phyloP scores from a whole-genome alignment of 352 stramenopile genomes.

The Pythium brassicae region DNA sequence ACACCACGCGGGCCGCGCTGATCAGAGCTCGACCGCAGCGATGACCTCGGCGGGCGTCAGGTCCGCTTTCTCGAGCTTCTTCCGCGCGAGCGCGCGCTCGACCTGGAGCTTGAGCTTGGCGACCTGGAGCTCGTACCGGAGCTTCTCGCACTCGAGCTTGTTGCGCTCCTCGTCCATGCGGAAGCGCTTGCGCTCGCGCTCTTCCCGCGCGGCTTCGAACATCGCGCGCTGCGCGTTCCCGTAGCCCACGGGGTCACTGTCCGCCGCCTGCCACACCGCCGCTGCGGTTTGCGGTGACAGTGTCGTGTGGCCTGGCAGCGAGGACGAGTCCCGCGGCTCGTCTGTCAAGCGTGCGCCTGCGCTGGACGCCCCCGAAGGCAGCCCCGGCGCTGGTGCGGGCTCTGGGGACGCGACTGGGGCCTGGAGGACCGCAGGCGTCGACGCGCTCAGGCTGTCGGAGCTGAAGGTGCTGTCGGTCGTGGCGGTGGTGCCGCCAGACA shows the following conservation, averaged over 20 bases:
- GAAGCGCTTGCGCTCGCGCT: conserved; percentile 57
- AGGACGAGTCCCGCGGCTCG: not conserved
- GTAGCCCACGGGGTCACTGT: conserved; percentile 23
- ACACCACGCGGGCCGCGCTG: not conserved
- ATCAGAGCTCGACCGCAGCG: conserved; percentile 6
- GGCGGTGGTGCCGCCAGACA: not conserved
- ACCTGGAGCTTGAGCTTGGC: conserved; percentile 46
- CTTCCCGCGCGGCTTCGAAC: conserved; percentile 50
- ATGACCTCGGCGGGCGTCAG: conserved; percentile 39
- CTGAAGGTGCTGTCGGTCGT: not conserved
- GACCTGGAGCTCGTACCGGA: conserved; percentile 52
- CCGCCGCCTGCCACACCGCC: conserved; percentile 17
- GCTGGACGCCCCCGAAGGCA: not conserved
- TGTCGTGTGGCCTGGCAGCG: not conserved
- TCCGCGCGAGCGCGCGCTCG: conserved; percentile 43
- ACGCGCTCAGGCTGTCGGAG: not conserved
- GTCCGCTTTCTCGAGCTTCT: conserved; percentile 47
- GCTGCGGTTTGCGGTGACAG: not conserved
- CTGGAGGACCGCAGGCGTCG: not conserved
- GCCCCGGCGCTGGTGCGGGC: not conserved
- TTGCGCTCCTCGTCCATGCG: conserved; percentile 55
- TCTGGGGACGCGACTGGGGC: not conserved
- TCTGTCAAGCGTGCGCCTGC: not conserved
- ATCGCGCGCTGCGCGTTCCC: conserved; percentile 51
- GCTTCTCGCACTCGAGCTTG: conserved; percentile 60